Evolutionary conservation across 2,329 filamentous ascomycete species (phyloP).

Genomic region (Rachicladosporium sp.): DNA sequence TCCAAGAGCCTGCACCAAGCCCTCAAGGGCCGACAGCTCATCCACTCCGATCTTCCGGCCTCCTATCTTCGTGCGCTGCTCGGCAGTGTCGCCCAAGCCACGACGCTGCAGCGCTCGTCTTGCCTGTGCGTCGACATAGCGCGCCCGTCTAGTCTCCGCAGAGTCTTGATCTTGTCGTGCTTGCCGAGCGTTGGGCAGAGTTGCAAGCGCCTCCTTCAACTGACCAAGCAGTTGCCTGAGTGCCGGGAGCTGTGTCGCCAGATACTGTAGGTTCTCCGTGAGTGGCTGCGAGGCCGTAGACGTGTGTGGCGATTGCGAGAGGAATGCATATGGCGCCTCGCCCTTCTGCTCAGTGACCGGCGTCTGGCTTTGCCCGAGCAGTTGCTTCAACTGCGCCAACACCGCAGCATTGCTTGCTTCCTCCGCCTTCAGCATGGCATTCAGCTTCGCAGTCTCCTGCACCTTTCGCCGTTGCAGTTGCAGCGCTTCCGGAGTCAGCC

Average conservation of each 20-base stretch:
- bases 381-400: constrained; percentile 49
- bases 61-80: too few relatives aligned
- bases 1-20: constrained; percentile 22
- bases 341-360: constrained; percentile 1
- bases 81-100: constrained; percentile 42
- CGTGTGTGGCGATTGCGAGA: constrained; percentile 37
- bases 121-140: constrained; percentile 75
- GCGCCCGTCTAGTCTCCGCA: constrained; percentile 55
- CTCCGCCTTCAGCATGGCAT: constrained; percentile 57
- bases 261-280: constrained; percentile 62
- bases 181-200: constrained; percentile 17
- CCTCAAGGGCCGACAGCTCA: constrained; percentile 27
- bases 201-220: constrained; percentile 27
- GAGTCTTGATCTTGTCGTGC: constrained; percentile 26
- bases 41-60: constrained; percentile 10
- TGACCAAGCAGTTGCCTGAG: constrained; percentile 58
- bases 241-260: constrained; percentile 70
- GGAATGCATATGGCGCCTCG: constrained; percentile 39
- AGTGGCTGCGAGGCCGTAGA: constrained; percentile 39
- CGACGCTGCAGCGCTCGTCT: constrained; percentile 62
- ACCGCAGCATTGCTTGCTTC: constrained; percentile 59
- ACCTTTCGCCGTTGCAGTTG: constrained; percentile 58
- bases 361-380: constrained; percentile 29
- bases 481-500: constrained; percentile 55
- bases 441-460: constrained; percentile 65